Evolutionary conservation across 495 filamentous ascomycete genomes (phyloP).

Genomic region (Tuber melanosporum): DNA sequence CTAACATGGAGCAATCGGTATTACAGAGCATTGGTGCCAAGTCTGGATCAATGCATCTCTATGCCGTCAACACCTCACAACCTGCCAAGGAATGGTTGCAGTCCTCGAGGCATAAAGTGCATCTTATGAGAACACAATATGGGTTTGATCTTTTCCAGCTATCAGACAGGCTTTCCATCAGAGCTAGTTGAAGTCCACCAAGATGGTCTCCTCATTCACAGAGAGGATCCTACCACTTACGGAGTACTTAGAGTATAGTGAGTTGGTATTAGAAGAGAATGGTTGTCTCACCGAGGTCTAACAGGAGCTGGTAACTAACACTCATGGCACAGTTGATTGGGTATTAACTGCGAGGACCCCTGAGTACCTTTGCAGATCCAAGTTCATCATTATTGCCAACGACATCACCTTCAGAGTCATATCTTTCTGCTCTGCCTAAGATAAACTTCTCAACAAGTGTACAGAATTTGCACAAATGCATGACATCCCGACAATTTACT

Average conservation of each 20-base stretch:
- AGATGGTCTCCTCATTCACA: conserved; percentile 61
- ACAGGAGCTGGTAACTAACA: conserved; percentile 90
- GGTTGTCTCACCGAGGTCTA: conserved; percentile 88
- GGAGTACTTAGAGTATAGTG: conserved; percentile 91
- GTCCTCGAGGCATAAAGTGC: conserved; percentile 98
- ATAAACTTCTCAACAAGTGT: conserved; percentile 98
- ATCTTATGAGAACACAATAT: conserved; percentile 97
- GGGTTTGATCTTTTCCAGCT: conserved; percentile 99
- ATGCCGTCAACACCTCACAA: conserved; percentile 84
- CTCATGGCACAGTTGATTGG: conserved; percentile 97
- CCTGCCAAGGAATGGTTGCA: conserved; percentile 97
- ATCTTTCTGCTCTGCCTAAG: conserved; percentile 91
- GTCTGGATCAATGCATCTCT: conserved; percentile 90
- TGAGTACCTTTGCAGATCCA: conserved; percentile 85
- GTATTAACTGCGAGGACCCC: conserved; percentile 91
- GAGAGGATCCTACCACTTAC: conserved; percentile 76
- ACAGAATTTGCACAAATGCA: conserved; percentile 87
- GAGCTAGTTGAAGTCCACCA: conserved; percentile 70
- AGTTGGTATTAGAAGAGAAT: conserved; percentile 86
- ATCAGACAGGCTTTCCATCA: conserved; percentile 95
- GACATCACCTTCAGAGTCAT: conserved; percentile 99
- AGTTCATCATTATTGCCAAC: conserved; percentile 95
- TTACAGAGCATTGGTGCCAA: conserved; percentile 97
- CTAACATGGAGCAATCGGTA: conserved; percentile 91
- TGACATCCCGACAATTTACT: conserved; percentile 92